Evolutionary conservation across 176 grass and related monocot genomes (phyloP), one percentile per base, ranked within the genome.

Genomic region (Neostapfia colusana): DNA sequence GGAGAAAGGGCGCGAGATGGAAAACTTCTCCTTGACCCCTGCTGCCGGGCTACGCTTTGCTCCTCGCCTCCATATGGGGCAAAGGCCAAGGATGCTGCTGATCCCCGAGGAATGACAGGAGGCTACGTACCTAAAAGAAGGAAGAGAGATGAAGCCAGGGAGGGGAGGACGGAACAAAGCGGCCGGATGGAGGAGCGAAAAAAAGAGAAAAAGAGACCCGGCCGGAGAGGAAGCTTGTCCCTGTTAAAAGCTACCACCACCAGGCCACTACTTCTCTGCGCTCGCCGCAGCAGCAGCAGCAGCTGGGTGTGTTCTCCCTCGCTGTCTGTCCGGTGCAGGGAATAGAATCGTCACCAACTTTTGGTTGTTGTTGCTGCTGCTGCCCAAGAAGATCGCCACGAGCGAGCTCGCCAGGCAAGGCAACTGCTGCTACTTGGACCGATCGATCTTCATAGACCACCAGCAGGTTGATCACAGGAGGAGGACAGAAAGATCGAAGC

Each of bases 311-410:
- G 10, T n/a, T n/a, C 69, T 81, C 81, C 73, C 68, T 84, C 58
- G 61, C 75, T 78, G 46, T 78, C 85, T 65, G 14, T 82, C 67
- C 84, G 81, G 83, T 80, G 58, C 78, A 85, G 67, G 81, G 86
- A 93, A 89, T 90, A 93, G 81, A 89, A 89, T 89, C 85, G 20
- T 88, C 78, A 85, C 86, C 84, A 89, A 97, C 83, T 88, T 90
- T 90, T 84, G 80, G 63, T 87, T 79, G 70, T 49, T 62, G 54
- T 38, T 74, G 42, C 24, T 79, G 70, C 45, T 66, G 61, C 65
- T 75, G 49, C 39, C 79, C 62, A 69, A 69, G 55, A 63, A 69
- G 70, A 83, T 90, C 62, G 27, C 77, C 70, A 51, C 41, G 49
- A 18, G 46, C 18, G 9, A n/a, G 16, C 62, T 8, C 11, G 24